These are phyloP conservation scores for Cichorium intybus DNA, from an alignment of 140 eudicot species.

Conservation along the genomic window DNA sequence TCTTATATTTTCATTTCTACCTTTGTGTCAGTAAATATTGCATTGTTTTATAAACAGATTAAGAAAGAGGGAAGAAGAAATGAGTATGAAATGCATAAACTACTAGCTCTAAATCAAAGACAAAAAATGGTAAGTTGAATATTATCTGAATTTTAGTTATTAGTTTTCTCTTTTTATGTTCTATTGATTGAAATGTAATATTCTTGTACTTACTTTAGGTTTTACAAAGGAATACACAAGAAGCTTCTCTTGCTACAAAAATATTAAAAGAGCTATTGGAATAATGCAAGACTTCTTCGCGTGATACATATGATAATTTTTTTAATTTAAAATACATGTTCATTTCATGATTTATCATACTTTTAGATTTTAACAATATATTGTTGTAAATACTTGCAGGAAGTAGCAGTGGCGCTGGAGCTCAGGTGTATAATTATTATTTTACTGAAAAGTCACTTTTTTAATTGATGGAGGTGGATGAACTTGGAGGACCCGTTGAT, in stretches of 20 bases:
- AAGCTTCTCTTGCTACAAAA: conserved; percentile 90
- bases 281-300: conserved; percentile 77
- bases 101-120: conserved; percentile 90
- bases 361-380: conserved; percentile 5
- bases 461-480: too few relatives aligned
- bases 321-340: neutral
- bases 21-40: neutral
- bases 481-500: too few relatives aligned
- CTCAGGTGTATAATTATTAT: conserved; percentile 53
- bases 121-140: conserved; percentile 70
- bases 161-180: neutral
- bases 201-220: conserved; percentile 41
- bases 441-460: too few relatives aligned
- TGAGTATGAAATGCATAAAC: conserved; percentile 98
- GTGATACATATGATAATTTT: conserved; percentile 59
- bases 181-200: neutral
- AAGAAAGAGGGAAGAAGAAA: conserved; percentile 98
- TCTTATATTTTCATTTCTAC: neutral
- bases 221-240: conserved; percentile 90
- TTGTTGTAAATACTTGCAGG: conserved; percentile 36
- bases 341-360: neutral
- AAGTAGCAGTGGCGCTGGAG: conserved; percentile 60
- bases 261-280: conserved; percentile 82
- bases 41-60: conserved; percentile 43
- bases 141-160: neutral